These are phyloP conservation scores for Ascomycota sp. DNA, from an alignment of 2,329 filamentous ascomycete species.

Conservation along the genomic window DNA sequence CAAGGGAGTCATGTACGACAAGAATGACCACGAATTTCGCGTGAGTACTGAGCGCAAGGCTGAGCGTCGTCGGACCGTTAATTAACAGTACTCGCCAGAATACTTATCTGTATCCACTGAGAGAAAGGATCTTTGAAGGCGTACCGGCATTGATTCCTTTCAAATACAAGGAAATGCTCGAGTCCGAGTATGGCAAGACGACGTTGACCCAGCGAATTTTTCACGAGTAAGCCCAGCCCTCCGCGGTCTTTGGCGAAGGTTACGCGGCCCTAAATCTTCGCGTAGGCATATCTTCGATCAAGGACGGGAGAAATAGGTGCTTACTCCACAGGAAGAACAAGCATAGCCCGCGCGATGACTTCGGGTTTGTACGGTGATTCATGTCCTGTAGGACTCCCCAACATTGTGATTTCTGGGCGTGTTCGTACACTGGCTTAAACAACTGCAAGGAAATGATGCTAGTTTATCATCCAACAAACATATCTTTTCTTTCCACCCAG, in stretches of 20 bases:
- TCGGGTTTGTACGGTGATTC: too few relatives aligned
- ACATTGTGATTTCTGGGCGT: too few relatives aligned
- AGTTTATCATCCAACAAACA: too few relatives aligned
- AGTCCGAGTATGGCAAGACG: conserved; percentile 32
- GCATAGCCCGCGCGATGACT: too few relatives aligned
- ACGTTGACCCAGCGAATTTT: conserved; percentile 30
- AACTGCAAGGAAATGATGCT: too few relatives aligned
- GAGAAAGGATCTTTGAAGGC: conserved; percentile 49
- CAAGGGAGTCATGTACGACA: conserved; percentile 26
- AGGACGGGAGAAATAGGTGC: conserved; percentile 13
- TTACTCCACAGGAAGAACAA: not conserved
- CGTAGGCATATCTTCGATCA: conserved; percentile 21
- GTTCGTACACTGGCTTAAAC: too few relatives aligned
- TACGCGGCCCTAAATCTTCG: not conserved
- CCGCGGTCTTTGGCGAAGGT: conserved; percentile 3
- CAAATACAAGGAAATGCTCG: conserved; percentile 35
- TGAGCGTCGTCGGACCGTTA: not conserved
- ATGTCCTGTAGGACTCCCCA: too few relatives aligned
- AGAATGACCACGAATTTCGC: conserved; percentile 28
- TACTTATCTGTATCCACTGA: conserved; percentile 44
- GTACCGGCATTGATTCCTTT: conserved; percentile 45
- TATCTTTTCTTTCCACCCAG: too few relatives aligned
- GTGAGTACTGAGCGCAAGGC: conserved; percentile 9
- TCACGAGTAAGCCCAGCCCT: conserved; percentile 20
- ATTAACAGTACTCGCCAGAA: conserved; percentile 13